Percentiles rank a stretch among this genome's conserved stretches.
phyloP scores from a whole-genome alignment of 306 rosid genomes.

The Gillenia trifoliata region DNA sequence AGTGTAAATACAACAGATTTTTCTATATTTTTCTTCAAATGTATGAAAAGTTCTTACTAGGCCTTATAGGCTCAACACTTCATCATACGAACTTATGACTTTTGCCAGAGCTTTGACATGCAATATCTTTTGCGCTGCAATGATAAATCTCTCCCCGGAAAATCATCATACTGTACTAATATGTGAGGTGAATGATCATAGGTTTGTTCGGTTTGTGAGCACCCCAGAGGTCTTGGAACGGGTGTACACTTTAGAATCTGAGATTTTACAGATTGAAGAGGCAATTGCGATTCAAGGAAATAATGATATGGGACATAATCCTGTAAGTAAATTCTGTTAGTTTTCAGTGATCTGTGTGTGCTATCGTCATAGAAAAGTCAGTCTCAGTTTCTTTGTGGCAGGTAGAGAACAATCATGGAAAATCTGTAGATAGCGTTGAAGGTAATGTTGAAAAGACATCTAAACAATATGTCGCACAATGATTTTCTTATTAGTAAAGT shows the following conservation, averaged over 20 bases:
- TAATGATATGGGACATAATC: slow-evolving; percentile 48
- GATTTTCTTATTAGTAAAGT: neutral
- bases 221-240: slow-evolving; percentile 96
- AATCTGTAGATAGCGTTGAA: slow-evolving; percentile 58
- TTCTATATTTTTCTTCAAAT: neutral
- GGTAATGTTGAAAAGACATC: slow-evolving; percentile 34
- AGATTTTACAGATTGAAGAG: slow-evolving; percentile 91
- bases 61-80: slow-evolving; percentile 4
- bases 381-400: slow-evolving; percentile 36
- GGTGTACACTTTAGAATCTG: slow-evolving; percentile 75
- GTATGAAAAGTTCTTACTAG: neutral
- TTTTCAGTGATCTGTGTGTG: slow-evolving; percentile 6
- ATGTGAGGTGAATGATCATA: slow-evolving; percentile 25
- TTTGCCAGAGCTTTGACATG: slow-evolving; percentile 4
- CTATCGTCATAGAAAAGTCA: slow-evolving; percentile 3
- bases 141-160: neutral
- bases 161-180: slow-evolving; percentile 15
- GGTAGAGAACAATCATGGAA: slow-evolving; percentile 68
- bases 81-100: slow-evolving; percentile 3
- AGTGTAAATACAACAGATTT: neutral
- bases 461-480: neutral
- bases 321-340: slow-evolving; percentile 42
- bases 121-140: neutral
- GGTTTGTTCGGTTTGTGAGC: slow-evolving; percentile 97
- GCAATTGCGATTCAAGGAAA: slow-evolving; percentile 89